Evolutionary conservation across 208 protist species (phyloP).

Genomic region (Leptomonas pyrrhocoris): DNA sequence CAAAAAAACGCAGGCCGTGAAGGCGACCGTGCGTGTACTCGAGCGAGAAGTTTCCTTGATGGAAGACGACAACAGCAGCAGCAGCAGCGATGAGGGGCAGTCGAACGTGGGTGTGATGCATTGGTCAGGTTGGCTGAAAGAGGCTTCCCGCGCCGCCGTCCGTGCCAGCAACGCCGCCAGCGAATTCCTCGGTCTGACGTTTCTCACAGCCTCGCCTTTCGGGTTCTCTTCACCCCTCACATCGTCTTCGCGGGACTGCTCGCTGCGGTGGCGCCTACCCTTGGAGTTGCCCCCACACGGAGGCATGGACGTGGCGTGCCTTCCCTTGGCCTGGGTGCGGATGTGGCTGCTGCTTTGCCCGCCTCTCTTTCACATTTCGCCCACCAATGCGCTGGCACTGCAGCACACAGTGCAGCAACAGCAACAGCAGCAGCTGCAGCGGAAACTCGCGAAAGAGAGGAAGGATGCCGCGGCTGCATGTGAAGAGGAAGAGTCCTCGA

Average conservation of each 20-base stretch:
- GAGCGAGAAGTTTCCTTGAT: neutral
- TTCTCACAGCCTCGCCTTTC: slow-evolving; percentile 4
- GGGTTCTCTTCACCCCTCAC: neutral
- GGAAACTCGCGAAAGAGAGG: neutral
- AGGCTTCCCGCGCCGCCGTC: slow-evolving; percentile 39
- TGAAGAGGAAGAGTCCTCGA: neutral
- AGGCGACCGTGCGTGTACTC: neutral
- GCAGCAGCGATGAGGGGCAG: neutral
- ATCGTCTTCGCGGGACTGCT: neutral
- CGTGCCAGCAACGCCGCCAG: slow-evolving; percentile 43
- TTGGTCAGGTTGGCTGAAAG: slow-evolving; percentile 30
- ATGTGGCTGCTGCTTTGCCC: slow-evolving; percentile 63
- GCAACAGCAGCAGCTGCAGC: slow-evolving; percentile 1
- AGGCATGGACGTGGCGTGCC: slow-evolving; percentile 20
- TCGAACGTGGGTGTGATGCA: slow-evolving; percentile 4
- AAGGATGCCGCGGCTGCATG: neutral
- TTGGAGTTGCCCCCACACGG: neutral
- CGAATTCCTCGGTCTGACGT: slow-evolving; percentile 51
- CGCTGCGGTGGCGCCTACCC: slow-evolving; percentile 26
- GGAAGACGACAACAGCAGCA: slow-evolving; percentile 5
- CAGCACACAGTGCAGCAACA: slow-evolving; percentile 19
- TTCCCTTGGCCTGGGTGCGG: slow-evolving; percentile 50
- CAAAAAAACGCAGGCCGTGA: no score
- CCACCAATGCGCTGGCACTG: slow-evolving; percentile 35
- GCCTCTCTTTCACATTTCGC: slow-evolving; percentile 49